Evolutionary conservation across 805 yeast species (phyloP).

Genomic region (Kodamaea kakaduensis): DNA sequence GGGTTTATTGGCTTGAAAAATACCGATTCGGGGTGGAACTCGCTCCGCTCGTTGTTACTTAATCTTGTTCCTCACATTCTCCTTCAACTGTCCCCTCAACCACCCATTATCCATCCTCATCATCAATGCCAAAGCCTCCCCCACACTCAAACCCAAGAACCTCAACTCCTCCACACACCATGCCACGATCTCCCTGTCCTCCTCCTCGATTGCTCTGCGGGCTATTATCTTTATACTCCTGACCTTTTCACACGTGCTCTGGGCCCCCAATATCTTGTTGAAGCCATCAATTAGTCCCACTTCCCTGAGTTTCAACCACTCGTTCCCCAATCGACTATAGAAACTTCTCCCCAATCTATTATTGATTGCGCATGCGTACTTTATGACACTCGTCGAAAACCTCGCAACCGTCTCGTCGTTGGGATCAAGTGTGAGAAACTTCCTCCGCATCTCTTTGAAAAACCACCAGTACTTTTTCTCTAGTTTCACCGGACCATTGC

Average conservation of each 20-base stretch:
- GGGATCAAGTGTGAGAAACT: slow-evolving; percentile 12
- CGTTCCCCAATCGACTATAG: slow-evolving; percentile 10
- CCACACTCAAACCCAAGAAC: slow-evolving; percentile 21
- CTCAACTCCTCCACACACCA: slow-evolving; percentile 34
- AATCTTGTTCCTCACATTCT: slow-evolving; percentile 1
- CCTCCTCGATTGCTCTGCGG: slow-evolving; percentile 19
- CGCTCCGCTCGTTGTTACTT: too few species aligned
- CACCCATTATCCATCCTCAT: slow-evolving; percentile 3
- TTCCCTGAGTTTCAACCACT: slow-evolving; percentile 12
- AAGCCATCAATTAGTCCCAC: slow-evolving; percentile 19
- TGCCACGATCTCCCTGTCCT: slow-evolving; percentile 18
- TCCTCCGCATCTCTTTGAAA: slow-evolving; percentile 8
- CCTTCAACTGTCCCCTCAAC: background rate
- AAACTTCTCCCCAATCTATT: slow-evolving; percentile 20
- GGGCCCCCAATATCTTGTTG: slow-evolving; percentile 15
- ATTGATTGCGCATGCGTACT: slow-evolving; percentile 15
- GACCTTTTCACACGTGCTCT: slow-evolving; percentile 13
- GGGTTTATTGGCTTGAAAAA: too few species aligned
- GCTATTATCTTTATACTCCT: slow-evolving; percentile 21
- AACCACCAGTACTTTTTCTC: slow-evolving; percentile 11
- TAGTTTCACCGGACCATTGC: too few species aligned
- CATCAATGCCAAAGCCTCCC: slow-evolving; percentile 3
- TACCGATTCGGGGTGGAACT: too few species aligned
- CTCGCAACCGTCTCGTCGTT: slow-evolving; percentile 14
- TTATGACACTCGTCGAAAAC: slow-evolving; percentile 19